Conservation (phyloP, 192 early-diverging fungal genomes). For the Coemansia sp. region DNA sequence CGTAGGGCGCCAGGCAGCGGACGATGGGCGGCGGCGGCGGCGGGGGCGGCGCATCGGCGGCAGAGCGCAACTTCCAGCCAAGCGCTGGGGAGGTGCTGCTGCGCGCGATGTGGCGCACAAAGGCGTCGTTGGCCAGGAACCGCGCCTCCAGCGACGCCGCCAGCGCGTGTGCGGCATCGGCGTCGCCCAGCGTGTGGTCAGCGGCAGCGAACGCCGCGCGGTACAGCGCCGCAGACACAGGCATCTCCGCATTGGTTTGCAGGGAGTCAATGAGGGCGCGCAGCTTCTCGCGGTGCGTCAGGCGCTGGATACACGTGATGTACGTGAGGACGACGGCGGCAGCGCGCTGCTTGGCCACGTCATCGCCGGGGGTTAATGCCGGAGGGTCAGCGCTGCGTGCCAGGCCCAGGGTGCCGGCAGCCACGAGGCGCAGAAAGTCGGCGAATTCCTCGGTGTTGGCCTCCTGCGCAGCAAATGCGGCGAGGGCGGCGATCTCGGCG, state of each 20-base stretch:
- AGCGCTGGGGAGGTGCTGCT: background rate
- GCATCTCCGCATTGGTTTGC: background rate
- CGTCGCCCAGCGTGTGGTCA: background rate
- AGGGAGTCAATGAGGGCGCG: background rate
- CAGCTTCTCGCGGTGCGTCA: background rate
- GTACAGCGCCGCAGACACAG: slow-evolving; percentile 20
- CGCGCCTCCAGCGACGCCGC: slow-evolving; percentile 11
- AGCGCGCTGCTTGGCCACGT: background rate
- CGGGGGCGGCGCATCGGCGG: background rate
- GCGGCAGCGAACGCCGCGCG: slow-evolving; percentile 17
- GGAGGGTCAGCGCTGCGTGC: background rate
- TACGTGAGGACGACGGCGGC: slow-evolving; percentile 10
- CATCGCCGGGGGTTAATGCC: background rate
- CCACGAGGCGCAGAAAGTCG: slow-evolving; percentile 9
- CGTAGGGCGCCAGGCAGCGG: slow-evolving; percentile 15
- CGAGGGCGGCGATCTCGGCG: slow-evolving; percentile 1
- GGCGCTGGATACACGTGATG: background rate
- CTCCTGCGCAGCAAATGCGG: slow-evolving; percentile 8
- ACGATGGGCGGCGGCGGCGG: background rate
- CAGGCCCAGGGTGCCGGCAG: slow-evolving; percentile 10
- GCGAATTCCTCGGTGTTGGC: background rate
- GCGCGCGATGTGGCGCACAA: slow-evolving; percentile 3
- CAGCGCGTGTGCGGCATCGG: background rate
- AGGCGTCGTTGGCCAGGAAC: slow-evolving; percentile 3
- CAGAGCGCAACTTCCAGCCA: slow-evolving; percentile 17